Conservation (phyloP, 202 grass and related monocot genomes). For the Setaria viridis region DNA sequence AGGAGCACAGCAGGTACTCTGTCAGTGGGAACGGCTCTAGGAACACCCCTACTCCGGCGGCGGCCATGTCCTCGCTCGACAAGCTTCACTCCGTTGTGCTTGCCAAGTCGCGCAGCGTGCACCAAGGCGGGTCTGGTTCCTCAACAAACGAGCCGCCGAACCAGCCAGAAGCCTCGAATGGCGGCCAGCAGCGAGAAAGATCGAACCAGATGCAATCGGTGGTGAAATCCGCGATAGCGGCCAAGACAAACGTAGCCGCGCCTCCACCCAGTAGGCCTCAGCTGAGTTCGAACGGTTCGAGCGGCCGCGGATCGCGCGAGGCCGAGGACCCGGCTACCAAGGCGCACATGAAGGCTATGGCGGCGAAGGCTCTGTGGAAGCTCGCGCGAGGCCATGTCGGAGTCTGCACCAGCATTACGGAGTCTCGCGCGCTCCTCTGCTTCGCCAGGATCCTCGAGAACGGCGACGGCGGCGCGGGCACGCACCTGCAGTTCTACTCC, state of each 20-base stretch:
- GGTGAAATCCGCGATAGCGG: slow-evolving; percentile 60
- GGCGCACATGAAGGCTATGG: slow-evolving; percentile 79
- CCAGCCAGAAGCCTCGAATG: background rate
- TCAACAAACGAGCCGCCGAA: slow-evolving; percentile 15
- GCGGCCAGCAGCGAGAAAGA: slow-evolving; percentile 24
- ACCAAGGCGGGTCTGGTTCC: slow-evolving; percentile 16
- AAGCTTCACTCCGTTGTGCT: slow-evolving; percentile 73
- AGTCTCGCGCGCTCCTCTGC: slow-evolving; percentile 83
- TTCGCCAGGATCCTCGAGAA: slow-evolving; percentile 80
- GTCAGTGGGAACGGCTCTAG: slow-evolving; percentile 9
- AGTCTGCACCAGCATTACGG: slow-evolving; percentile 81
- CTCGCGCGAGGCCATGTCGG: slow-evolving; percentile 60
- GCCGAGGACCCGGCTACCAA: slow-evolving; percentile 68
- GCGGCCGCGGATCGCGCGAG: slow-evolving; percentile 55
- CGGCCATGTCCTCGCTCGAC: slow-evolving; percentile 48
- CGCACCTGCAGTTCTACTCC: slow-evolving; percentile 63
- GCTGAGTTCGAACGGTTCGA: slow-evolving; percentile 47
- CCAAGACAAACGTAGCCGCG: slow-evolving; percentile 34
- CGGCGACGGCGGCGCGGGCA: slow-evolving; percentile 48
- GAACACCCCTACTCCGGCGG: slow-evolving; percentile 9
- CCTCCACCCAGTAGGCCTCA: background rate
- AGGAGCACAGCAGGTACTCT: slow-evolving; percentile 82
- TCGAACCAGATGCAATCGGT: slow-evolving; percentile 67
- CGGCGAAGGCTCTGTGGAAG: slow-evolving; percentile 73
- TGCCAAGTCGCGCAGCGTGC: slow-evolving; percentile 64